A percentile compares a stretch with the other conserved stretches of the same genome.
phyloP scores from a whole-genome alignment of 768 basidiomycete species.

The Butyriboletus loyo region DNA sequence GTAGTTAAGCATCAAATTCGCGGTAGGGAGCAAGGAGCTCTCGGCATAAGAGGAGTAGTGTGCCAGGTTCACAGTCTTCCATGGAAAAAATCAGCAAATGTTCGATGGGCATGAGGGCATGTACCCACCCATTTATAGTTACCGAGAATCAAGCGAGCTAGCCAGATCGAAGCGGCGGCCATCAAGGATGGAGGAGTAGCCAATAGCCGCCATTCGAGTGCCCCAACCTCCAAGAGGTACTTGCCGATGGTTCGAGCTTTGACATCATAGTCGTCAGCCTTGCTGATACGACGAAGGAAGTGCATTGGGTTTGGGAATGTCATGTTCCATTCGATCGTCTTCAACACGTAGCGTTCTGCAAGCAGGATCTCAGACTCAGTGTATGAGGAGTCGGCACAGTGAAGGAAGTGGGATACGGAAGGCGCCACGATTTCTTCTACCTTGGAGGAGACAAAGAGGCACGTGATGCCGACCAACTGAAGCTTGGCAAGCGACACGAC shows the following conservation, averaged over 20 bases:
- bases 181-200: conserved; percentile 71
- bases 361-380: conserved; percentile 78
- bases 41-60: conserved; percentile 89
- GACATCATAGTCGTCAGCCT: conserved; percentile 89
- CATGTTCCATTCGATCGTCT: conserved; percentile 83
- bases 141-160: conserved; percentile 77
- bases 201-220: conserved; percentile 78
- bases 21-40: conserved; percentile 72
- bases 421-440: conserved; percentile 93
- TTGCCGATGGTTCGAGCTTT: conserved; percentile 86
- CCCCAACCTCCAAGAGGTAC: conserved; percentile 84
- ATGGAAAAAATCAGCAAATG: conserved; percentile 10
- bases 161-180: conserved; percentile 84
- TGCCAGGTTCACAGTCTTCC: conserved; percentile 75
- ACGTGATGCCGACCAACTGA: conserved; percentile 87
- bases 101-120: not conserved
- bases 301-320: conserved; percentile 86
- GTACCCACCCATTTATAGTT: conserved; percentile 79
- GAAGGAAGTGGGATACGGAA: conserved; percentile 74
- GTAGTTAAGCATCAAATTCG: conserved; percentile 86
- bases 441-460: conserved; percentile 86
- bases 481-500: conserved; percentile 79
- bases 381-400: conserved; percentile 76
- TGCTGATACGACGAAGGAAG: conserved; percentile 85
- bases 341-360: conserved; percentile 86